phyloP scores from a whole-genome alignment of 768 basidiomycete genomes.

The Brasilioporus rufonigricans region DNA sequence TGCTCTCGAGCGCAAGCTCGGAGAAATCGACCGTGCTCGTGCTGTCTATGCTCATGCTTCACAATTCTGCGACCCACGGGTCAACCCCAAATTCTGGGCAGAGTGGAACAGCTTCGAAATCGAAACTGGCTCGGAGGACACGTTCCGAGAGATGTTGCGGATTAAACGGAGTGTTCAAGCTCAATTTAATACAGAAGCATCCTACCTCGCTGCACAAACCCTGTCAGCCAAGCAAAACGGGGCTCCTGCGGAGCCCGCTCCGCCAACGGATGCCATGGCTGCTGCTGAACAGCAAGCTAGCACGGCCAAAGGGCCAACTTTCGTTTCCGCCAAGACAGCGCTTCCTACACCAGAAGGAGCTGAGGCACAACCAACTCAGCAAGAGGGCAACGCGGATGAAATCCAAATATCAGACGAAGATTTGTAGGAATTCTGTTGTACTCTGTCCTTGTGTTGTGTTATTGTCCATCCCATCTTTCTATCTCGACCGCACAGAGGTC shows the following conservation, averaged over 20 bases:
- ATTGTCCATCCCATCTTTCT: conserved; percentile 58
- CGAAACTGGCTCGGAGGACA: conserved; percentile 98
- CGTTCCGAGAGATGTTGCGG: conserved; percentile 91
- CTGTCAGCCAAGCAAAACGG: conserved; percentile 63
- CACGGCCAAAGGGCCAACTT: conserved; percentile 59
- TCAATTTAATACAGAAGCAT: conserved; percentile 96
- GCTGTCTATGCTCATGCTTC: conserved; percentile 97
- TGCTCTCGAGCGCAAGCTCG: conserved; percentile 92
- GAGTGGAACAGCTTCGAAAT: conserved; percentile 99
- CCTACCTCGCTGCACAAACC: conserved; percentile 90
- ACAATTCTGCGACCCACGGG: conserved; percentile 96
- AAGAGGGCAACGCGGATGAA: conserved; percentile 66
- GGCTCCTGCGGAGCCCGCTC: conserved; percentile 43
- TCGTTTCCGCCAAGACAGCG: conserved; percentile 72
- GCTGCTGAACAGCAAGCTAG: conserved; percentile 69
- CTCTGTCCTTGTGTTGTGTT: conserved; percentile 17
- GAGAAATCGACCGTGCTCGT: conserved; percentile 97
- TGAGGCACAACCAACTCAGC: conserved; percentile 29
- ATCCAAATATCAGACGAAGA: conserved; percentile 88
- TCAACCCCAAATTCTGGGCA: conserved; percentile 89
- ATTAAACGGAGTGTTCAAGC: conserved; percentile 99
- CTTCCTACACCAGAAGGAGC: conserved; percentile 38
- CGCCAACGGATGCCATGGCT: conserved; percentile 78
- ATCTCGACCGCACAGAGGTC: conserved; percentile 76
- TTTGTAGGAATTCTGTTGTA: conserved; percentile 35